Percentiles rank a stretch among this genome's conserved stretches.
Conservation (phyloP, 1,284 basidiomycete genomes). For the Pseudozyma tsukubaensis region DNA sequence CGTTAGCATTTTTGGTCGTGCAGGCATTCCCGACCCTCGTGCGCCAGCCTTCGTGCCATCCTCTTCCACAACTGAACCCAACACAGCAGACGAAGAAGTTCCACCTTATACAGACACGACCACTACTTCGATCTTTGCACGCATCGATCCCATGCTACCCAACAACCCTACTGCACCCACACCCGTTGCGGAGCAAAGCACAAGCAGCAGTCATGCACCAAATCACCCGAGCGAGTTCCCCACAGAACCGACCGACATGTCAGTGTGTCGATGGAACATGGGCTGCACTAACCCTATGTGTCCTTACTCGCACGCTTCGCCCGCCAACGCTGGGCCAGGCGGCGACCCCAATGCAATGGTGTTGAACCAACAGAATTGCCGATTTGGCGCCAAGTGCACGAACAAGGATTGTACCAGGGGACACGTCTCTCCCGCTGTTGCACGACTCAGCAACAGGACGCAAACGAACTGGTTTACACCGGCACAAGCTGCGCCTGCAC, state of each 20-base stretch:
- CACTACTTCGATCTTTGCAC: conserved; percentile 50
- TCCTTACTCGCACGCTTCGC: conserved; percentile 61
- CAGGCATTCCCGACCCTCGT: conserved; percentile 61
- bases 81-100: background rate
- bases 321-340: conserved; percentile 49
- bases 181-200: no score
- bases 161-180: conserved; percentile 41
- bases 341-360: conserved; percentile 59
- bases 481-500: background rate
- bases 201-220: background rate
- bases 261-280: conserved; percentile 60
- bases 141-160: conserved; percentile 64
- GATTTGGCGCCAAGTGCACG: conserved; percentile 49
- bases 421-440: conserved; percentile 62
- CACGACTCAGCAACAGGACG: conserved; percentile 2
- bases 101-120: conserved; percentile 1
- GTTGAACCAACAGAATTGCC: conserved; percentile 57
- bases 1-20: conserved; percentile 61
- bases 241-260: conserved; percentile 39
- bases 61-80: background rate
- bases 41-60: conserved; percentile 60
- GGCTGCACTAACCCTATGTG: conserved; percentile 66
- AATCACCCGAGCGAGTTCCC: conserved; percentile 49
- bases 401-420: conserved; percentile 62
- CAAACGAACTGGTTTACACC: background rate